Percentiles rank a stretch among this genome's conserved stretches.
phyloP scores from a whole-genome alignment of 2,329 filamentous ascomycete genomes.

The Thielaviopsis populi region DNA sequence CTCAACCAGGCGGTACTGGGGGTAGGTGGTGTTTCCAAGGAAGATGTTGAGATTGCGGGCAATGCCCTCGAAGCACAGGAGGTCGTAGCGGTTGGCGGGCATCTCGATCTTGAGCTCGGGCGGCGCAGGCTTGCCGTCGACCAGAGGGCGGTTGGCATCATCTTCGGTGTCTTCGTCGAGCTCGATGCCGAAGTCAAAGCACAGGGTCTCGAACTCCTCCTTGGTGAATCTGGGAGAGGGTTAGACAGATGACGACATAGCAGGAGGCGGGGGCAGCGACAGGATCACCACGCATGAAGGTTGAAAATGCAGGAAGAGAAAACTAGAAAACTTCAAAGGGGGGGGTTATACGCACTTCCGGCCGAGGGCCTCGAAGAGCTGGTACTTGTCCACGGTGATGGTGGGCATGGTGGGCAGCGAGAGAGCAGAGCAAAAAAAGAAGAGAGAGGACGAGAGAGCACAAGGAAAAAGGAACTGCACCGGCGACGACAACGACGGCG shows the following conservation, averaged over 20 bases:
- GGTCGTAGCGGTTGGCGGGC: conserved; percentile 83
- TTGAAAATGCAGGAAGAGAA: neutral
- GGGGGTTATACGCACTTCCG: conserved; percentile 46
- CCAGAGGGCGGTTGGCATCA: conserved; percentile 49
- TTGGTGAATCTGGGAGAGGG: conserved; percentile 55
- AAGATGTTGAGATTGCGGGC: conserved; percentile 94
- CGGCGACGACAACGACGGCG: neutral
- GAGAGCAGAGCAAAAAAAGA: neutral
- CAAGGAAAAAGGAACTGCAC: neutral
- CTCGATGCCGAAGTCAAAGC: conserved; percentile 97
- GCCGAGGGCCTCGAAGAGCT: conserved; percentile 83
- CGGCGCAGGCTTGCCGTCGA: conserved; percentile 68
- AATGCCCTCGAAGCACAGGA: conserved; percentile 96
- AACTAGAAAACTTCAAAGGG: neutral
- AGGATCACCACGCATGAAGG: neutral
- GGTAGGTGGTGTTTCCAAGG: conserved; percentile 57
- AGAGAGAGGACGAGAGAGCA: neutral
- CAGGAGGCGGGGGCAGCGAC: conserved; percentile 5
- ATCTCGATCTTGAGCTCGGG: conserved; percentile 97
- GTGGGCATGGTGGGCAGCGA: conserved; percentile 59
- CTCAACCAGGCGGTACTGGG: conserved; percentile 62
- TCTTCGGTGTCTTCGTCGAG: conserved; percentile 89
- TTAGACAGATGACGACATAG: conserved; percentile 17
- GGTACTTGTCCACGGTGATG: conserved; percentile 90
- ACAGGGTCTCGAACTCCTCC: conserved; percentile 89